phyloP scores from a whole-genome alignment of 768 basidiomycete genomes.

The Solioccasus polychromus region DNA sequence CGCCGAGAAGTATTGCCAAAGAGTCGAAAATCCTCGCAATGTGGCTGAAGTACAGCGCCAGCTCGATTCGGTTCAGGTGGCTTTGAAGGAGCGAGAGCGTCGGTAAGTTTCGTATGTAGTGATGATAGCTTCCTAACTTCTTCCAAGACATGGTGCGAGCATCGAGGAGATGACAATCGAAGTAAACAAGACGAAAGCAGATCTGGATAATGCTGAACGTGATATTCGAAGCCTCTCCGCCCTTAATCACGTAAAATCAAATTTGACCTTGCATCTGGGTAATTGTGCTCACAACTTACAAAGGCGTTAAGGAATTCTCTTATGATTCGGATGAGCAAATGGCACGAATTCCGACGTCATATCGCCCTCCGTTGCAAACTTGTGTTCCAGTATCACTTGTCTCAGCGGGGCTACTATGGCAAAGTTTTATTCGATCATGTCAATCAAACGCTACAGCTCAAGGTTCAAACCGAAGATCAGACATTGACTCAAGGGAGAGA shows the following conservation, averaged over 20 bases:
- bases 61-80: conserved; percentile 60
- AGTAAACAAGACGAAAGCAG: conserved; percentile 60
- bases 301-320: conserved; percentile 72
- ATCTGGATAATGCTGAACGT: conserved; percentile 54
- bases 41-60: conserved; percentile 54
- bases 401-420: conserved; percentile 84
- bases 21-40: conserved; percentile 55
- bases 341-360: conserved; percentile 86
- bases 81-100: conserved; percentile 65
- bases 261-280: not conserved
- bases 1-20: conserved; percentile 61
- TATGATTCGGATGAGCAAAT: conserved; percentile 60
- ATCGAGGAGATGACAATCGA: conserved; percentile 76
- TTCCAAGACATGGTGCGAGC: conserved; percentile 64
- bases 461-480: conserved; percentile 84
- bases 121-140: conserved; percentile 2
- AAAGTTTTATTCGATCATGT: conserved; percentile 86
- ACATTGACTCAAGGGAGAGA: conserved; percentile 62
- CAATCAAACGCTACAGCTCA: conserved; percentile 58
- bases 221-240: conserved; percentile 62
- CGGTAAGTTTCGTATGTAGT: conserved; percentile 38
- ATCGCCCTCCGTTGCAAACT: conserved; percentile 86
- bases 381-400: conserved; percentile 78
- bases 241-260: conserved; percentile 59
- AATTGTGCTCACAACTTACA: conserved; percentile 8